A percentile compares a stretch with the other conserved stretches of the same genome.
These are phyloP conservation scores for Candida multigemmis DNA, from an alignment of 805 yeast species.

Conservation along the genomic window DNA sequence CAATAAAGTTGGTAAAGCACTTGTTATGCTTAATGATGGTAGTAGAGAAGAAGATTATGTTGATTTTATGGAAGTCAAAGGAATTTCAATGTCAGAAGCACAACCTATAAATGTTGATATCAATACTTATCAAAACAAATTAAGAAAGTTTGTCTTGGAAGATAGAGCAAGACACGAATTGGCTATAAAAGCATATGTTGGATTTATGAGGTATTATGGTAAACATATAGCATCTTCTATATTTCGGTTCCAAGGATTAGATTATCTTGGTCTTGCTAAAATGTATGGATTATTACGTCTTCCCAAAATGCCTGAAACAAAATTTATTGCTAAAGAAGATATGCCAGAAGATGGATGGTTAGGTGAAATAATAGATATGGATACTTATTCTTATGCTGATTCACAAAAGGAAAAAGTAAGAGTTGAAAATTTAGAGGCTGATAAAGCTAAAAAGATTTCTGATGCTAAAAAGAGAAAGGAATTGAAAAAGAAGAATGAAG, in stretches of 20 bases:
- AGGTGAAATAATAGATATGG: constrained; percentile 55
- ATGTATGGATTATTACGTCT: constrained; percentile 74
- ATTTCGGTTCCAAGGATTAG: constrained; percentile 64
- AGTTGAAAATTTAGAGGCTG: constrained; percentile 45
- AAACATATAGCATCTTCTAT: constrained; percentile 87
- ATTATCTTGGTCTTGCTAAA: constrained; percentile 62
- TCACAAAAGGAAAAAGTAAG: constrained; percentile 55
- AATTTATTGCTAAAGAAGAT: constrained; percentile 33
- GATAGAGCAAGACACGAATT: constrained; percentile 80
- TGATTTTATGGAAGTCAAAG: constrained; percentile 68
- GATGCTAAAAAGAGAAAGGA: constrained; percentile 36
- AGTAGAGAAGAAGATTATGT: constrained; percentile 74
- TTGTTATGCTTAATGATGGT: constrained; percentile 63
- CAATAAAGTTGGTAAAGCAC: constrained; percentile 70
- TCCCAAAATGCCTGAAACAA: constrained; percentile 92
- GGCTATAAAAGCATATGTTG: constrained; percentile 74
- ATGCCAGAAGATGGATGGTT: constrained; percentile 75
- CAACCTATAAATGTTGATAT: constrained; percentile 11
- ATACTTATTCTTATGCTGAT: constrained; percentile 57
- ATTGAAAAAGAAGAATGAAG: constrained; percentile 43
- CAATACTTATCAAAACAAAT: constrained; percentile 15
- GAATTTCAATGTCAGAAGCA: constrained; percentile 40
- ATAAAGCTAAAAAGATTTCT: constrained; percentile 22
- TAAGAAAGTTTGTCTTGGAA: constrained; percentile 47
- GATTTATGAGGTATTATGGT: constrained; percentile 72